Evolutionary conservation across 2,329 filamentous ascomycete species (phyloP).

Genomic region (Ilyonectria mors-panacis): DNA sequence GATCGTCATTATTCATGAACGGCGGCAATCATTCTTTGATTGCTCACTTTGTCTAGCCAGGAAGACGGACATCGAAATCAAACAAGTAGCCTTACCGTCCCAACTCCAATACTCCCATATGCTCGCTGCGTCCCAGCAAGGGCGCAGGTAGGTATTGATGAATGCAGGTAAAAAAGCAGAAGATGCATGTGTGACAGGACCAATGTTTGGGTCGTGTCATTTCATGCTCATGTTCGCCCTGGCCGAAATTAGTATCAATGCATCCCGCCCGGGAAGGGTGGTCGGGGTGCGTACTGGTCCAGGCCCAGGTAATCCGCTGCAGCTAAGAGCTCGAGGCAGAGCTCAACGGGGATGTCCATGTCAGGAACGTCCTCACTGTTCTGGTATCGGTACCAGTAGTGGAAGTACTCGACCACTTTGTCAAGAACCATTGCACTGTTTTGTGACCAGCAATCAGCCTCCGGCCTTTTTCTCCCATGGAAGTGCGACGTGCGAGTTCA

Average conservation of each 20-base stretch:
- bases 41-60: conserved; percentile 9
- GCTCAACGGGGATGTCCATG: conserved; percentile 84
- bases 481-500: conserved; percentile 10
- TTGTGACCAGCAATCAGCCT: conserved; percentile 44
- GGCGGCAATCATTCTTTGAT: conserved; percentile 24
- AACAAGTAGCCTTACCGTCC: conserved; percentile 33
- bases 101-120: conserved; percentile 40
- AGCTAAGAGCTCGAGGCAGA: conserved; percentile 83
- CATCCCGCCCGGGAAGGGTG: conserved; percentile 34
- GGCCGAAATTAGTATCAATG: conserved; percentile 49
- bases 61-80: background rate
- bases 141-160: conserved; percentile 3
- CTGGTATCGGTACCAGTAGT: conserved; percentile 83
- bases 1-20: conserved; percentile 36
- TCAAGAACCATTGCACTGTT: conserved; percentile 80
- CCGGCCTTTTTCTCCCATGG: conserved; percentile 30
- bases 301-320: conserved; percentile 84
- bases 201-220: conserved; percentile 40
- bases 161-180: conserved; percentile 2
- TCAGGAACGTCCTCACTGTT: conserved; percentile 82
- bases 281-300: conserved; percentile 65
- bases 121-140: background rate
- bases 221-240: conserved; percentile 58
- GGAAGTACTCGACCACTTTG: conserved; percentile 87
- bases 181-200: background rate